Percentiles rank a stretch among this genome's conserved stretches.
phyloP scores from a whole-genome alignment of 306 rosid genomes.

The Vigna hirtella region DNA sequence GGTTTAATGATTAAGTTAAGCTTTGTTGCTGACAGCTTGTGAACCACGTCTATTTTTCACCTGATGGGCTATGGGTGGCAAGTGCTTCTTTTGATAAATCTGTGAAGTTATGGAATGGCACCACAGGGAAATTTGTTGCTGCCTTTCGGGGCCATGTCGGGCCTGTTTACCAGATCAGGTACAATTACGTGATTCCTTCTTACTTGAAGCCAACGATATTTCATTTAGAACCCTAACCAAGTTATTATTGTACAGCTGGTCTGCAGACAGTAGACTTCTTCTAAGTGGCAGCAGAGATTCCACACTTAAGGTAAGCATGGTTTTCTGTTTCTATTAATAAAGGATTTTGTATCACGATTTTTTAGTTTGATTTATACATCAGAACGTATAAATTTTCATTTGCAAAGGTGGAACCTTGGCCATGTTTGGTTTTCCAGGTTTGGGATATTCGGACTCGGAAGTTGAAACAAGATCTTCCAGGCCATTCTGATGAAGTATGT shows the following conservation, averaged over 20 bases:
- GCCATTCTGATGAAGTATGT: constrained; percentile 92
- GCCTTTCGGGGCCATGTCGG: constrained; percentile 95
- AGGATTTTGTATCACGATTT: not conserved
- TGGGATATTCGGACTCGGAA: constrained; percentile 89
- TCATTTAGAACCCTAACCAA: constrained; percentile 39
- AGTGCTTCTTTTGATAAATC: constrained; percentile 97
- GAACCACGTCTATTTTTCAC: constrained; percentile 92
- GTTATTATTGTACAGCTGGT: constrained; percentile 74
- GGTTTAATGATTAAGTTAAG: constrained; percentile 30
- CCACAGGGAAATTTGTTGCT: constrained; percentile 80
- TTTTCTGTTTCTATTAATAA: not conserved
- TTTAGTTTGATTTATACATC: constrained; percentile 19
- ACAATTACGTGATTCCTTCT: constrained; percentile 2
- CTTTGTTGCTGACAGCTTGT: constrained; percentile 67
- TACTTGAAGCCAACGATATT: constrained; percentile 1
- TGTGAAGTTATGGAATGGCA: constrained; percentile 89
- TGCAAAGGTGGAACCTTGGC: constrained; percentile 21
- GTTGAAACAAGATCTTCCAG: constrained; percentile 96
- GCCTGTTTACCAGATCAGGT: constrained; percentile 96
- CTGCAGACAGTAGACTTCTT: constrained; percentile 95
- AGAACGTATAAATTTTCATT: constrained; percentile 3
- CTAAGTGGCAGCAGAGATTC: constrained; percentile 95
- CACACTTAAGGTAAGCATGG: constrained; percentile 74
- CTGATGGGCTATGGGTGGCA: constrained; percentile 98
- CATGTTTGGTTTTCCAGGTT: constrained; percentile 57